A percentile compares a stretch with the other conserved stretches of the same genome.
Conservation (phyloP, 176 grass and related monocot genomes). For the Rhipidocladum racemiflorum region DNA sequence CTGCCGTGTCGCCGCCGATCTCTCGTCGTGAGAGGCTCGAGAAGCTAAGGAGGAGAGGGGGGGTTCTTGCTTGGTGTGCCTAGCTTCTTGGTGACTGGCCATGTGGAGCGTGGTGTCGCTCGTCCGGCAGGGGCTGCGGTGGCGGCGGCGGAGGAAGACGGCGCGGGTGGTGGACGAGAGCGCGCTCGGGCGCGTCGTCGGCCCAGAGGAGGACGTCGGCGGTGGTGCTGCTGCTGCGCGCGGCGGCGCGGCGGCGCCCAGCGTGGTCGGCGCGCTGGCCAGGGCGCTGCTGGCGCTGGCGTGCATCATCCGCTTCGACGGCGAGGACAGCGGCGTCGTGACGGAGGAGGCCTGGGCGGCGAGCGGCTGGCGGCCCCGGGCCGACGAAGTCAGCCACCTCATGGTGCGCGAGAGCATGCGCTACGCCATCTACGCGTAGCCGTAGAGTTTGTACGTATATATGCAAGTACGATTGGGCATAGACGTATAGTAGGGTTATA, state of each 20-base stretch:
- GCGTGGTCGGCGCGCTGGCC: constrained; percentile 29
- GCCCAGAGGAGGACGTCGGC: not conserved
- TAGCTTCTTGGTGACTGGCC: not conserved
- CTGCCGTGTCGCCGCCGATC: constrained; percentile 17
- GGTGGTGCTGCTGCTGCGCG: not conserved
- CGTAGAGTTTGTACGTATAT: not conserved
- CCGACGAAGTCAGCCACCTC: constrained; percentile 66
- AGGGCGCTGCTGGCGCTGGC: constrained; percentile 53
- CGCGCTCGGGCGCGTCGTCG: constrained; percentile 24
- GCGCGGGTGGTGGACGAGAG: constrained; percentile 55
- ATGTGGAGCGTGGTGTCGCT: constrained; percentile 47
- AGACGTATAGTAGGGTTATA: not conserved
- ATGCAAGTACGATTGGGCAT: not conserved
- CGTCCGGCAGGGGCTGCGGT: constrained; percentile 37
- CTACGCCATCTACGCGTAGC: constrained; percentile 70
- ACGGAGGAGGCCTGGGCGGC: constrained; percentile 48
- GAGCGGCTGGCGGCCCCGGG: constrained; percentile 45
- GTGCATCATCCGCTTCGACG: constrained; percentile 42
- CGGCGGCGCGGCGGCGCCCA: not conserved
- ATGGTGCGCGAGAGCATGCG: constrained; percentile 79
- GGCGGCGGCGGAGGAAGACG: constrained; percentile 35
- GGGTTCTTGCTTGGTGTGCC: not conserved
- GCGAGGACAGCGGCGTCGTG: constrained; percentile 29
- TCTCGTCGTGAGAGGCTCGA: constrained; percentile 2
- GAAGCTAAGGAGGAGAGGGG: no score